Conservation (phyloP, 805 yeast genomes). For the Saccharomycopsis olivae region DNA sequence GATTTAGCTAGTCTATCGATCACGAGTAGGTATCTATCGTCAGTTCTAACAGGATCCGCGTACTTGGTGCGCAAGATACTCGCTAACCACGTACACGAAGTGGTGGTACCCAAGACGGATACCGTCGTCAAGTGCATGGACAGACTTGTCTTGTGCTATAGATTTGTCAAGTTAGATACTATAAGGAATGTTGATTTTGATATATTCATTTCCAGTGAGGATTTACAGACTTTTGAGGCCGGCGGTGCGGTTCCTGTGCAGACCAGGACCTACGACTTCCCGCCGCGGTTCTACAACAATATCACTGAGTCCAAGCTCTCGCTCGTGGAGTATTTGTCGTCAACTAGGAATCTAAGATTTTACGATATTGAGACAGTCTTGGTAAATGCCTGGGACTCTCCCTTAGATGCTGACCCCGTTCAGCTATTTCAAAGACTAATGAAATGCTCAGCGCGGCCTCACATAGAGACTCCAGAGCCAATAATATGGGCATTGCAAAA, state of each 20-base stretch:
- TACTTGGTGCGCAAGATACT: not conserved
- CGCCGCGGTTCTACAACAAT: not conserved
- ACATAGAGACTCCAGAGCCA: too few species aligned
- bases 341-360: not conserved
- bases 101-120: not conserved
- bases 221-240: not conserved
- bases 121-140: not conserved
- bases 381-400: not conserved
- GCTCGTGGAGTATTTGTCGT: not conserved
- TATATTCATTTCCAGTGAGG: not conserved
- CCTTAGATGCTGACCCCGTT: not conserved
- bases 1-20: not conserved
- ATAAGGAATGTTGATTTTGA: not conserved
- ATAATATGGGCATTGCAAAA: not conserved
- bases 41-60: not conserved
- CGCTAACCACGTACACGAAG: not conserved
- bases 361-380: not conserved
- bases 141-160: not conserved
- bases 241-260: not conserved
- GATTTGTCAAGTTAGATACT: not conserved
- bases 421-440: not conserved
- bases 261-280: not conserved
- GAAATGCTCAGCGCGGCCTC: too few species aligned
- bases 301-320: too few species aligned
- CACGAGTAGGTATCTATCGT: not conserved